Evolutionary conservation across 129 eudicot genomes (phyloP).

Genomic region (carrot (Daucus carota)): DNA sequence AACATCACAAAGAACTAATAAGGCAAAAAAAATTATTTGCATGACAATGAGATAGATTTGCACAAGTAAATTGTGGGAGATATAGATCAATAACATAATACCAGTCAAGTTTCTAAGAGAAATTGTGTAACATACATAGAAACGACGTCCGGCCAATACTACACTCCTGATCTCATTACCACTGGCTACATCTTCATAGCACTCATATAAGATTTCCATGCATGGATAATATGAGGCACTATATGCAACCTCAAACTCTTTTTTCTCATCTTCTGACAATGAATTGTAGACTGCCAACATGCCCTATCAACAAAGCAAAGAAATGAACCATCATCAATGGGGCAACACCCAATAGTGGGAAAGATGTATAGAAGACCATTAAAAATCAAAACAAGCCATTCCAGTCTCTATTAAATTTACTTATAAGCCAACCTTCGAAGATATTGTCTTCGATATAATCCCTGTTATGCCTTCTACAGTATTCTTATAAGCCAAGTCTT

Average conservation of each 20-base stretch:
- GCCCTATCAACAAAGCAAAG: slow-evolving; percentile 39
- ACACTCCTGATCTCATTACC: slow-evolving; percentile 96
- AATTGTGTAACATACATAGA: slow-evolving; percentile 42
- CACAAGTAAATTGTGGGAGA: neutral
- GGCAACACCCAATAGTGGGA: neutral
- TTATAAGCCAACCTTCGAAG: slow-evolving; percentile 51
- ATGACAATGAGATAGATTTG: neutral
- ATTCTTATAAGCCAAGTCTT: slow-evolving; percentile 91
- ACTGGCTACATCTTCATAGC: slow-evolving; percentile 97
- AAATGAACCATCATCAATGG: neutral
- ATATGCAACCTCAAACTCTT: slow-evolving; percentile 76
- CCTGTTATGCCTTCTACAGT: slow-evolving; percentile 97
- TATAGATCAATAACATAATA: neutral
- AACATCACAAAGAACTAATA: neutral
- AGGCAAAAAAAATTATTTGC: too few species aligned
- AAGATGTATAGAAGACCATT: neutral
- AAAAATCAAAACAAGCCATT: neutral
- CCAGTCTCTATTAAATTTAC: neutral
- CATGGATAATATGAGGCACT: slow-evolving; percentile 96
- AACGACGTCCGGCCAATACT: slow-evolving; percentile 95
- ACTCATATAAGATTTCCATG: slow-evolving; percentile 90
- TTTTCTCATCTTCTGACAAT: slow-evolving; percentile 72
- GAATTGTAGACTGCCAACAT: slow-evolving; percentile 88
- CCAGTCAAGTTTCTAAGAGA: neutral
- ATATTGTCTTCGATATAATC: slow-evolving; percentile 67